Evolutionary conservation across 2,329 filamentous ascomycete genomes (phyloP), one percentile per base, ranked within the genome.

Genomic region (Neopestalotiopsis clavispora): DNA sequence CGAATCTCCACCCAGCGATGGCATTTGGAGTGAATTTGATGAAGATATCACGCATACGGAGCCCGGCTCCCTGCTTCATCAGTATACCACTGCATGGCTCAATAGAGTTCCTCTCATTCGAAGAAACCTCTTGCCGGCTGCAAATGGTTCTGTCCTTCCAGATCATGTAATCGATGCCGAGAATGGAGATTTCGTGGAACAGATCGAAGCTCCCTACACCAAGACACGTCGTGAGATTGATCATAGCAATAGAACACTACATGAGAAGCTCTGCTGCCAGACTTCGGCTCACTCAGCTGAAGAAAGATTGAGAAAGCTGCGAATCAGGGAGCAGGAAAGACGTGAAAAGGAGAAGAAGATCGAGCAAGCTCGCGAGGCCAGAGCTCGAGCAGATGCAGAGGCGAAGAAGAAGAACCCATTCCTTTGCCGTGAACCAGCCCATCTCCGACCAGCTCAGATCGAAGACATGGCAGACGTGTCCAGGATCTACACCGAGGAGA

Each of bases 401-500:
- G 38, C 65, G 17, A 66, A 72, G 28, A 71, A 74, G 30, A 68
- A 69, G 10, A 13, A 74, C 20, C 69, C 58, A 9, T 74, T 69
- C 58, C 67, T 72, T 1, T 76, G 75, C 62, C 70, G 67, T 40
- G 69, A 67, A 69, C 77, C 60, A 9, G 84, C 81, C 58, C 76
- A 80, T 57, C 69, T 88, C 23, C 83, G 85, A 0, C 85, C 85
- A 0, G 85, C 79, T 0, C 70, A 60, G 1, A 65, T 71, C 0
- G 34, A 66, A 0, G 85, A 88, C 66, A 79, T 86, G 61, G 66
- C 68, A 0, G 75, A 71, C 0, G 81, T 87, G n/a, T 75, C 77
- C 0, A 68, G 71, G 0, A 84, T 87, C 4, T 83, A 87, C 73
- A 86, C 87, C 57, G 60, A 74, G 3, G 85, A 87, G 65, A 75